A percentile compares a stretch with the other conserved stretches of the same genome.
Evolutionary conservation across 306 rosid species (phyloP).

Genomic region (Begonia masoniana): DNA sequence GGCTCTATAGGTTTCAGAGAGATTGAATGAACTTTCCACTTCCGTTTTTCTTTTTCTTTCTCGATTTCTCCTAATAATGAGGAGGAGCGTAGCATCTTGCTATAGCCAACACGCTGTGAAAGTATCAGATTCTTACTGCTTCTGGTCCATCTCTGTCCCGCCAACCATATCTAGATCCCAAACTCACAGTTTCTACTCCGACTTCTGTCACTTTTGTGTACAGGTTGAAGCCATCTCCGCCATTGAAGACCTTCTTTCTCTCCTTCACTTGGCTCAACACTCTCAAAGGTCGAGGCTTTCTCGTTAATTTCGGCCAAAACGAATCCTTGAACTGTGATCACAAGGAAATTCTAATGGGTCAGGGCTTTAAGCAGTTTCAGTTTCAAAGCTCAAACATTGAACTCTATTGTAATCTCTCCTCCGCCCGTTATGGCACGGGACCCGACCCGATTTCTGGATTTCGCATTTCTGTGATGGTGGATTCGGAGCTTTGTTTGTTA

Average conservation of each 20-base stretch:
- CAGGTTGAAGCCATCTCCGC: constrained; percentile 32
- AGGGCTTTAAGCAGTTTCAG: constrained; percentile 30
- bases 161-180: constrained; percentile 34
- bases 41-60: constrained; percentile 14
- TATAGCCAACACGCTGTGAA: constrained; percentile 78
- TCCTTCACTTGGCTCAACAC: constrained; percentile 39
- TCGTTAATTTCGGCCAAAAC: constrained; percentile 15
- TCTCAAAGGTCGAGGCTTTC: constrained; percentile 33
- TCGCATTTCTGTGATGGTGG: constrained; percentile 34
- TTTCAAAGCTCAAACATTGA: constrained; percentile 14
- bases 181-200: constrained; percentile 26
- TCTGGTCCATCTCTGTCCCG: constrained; percentile 55
- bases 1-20: no score
- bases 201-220: constrained; percentile 37
- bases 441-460: constrained; percentile 55
- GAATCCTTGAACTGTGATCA: constrained; percentile 2
- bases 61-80: constrained; percentile 6
- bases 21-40: no score
- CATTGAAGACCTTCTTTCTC: constrained; percentile 23
- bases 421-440: constrained; percentile 39
- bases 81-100: constrained; percentile 80
- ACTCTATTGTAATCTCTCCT: constrained; percentile 52
- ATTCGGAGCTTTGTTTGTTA: constrained; percentile 33
- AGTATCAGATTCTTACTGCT: constrained; percentile 76
- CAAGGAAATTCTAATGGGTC: constrained; percentile 12